Base-by-base conservation (phyloP, 2,329 filamentous ascomycete genomes). In the Gaeumannomyces tritici region DNA sequence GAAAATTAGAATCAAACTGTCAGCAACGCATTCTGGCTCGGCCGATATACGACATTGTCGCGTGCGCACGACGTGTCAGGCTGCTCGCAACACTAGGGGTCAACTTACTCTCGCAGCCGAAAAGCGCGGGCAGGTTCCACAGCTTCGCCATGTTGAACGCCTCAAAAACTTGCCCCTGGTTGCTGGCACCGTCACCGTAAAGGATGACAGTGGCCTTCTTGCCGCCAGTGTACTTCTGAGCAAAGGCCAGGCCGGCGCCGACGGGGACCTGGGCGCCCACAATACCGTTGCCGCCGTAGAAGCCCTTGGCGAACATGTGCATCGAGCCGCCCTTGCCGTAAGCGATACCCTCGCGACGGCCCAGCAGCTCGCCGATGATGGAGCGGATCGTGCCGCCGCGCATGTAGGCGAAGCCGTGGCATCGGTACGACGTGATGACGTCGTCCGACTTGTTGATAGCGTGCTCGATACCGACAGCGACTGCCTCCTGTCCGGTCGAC, bases 61-160 rank as follows among this genome's bases (percentile, higher is more conserved):
- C 27, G 3, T 29, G 33, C 15, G 4, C 3, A n/a, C 33, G 28
- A 24, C n/a, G 18, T 8, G 9, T 35, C 33, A 24, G 11, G 24
- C 27, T 11, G 7, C 13, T 13, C 27, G 15, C 18, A 28, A 21
- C 27, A 21, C 12, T 6, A 26, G 29, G 57, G 28, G 4, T 12
- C 13, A 31, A 86, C 91, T 76, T 81, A 96, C 93, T 99, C 84
- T 99, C 95, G 78, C 95, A 99, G 70, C 91, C 93, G 74, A 99
- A 99, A 69, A 99, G 89, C 69, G 93, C 86, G 62, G 95, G 95
- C 59, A 99, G 83, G 71, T 95, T 93, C 95, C 95, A 99, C 69
- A 99, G 88, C 86, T 98, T 98, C 67, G 95, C 95, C 95, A 99
- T 99, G 88, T 99, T 99, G 87, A 96, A 99, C 66, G 95, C 93